phyloP scores from a whole-genome alignment of 306 rosid species.

The Arachis stenosperma region DNA sequence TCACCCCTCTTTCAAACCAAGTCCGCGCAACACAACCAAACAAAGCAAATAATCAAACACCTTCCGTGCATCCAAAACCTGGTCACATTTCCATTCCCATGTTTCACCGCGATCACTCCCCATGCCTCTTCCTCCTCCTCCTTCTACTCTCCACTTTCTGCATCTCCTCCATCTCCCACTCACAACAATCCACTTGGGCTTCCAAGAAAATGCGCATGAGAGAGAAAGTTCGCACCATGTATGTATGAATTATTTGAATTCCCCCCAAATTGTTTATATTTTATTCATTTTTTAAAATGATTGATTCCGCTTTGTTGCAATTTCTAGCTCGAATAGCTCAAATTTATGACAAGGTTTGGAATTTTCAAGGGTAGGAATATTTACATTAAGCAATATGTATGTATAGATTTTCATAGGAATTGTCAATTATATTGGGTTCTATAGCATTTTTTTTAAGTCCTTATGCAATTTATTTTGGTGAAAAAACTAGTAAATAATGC shows the following conservation, averaged over 20 bases:
- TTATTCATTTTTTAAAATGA: conserved; percentile 16
- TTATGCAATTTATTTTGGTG: too few species aligned
- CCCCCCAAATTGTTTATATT: neutral
- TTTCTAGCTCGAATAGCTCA: conserved; percentile 5
- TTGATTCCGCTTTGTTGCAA: conserved; percentile 1
- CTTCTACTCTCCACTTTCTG: conserved; percentile 47
- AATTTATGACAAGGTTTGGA: conserved; percentile 6
- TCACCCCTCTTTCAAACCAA: conserved; percentile 29
- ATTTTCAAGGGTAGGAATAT: neutral
- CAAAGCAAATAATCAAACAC: too few species aligned
- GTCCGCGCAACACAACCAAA: conserved; percentile 6
- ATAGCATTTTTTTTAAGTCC: neutral
- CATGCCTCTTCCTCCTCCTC: conserved; percentile 57
- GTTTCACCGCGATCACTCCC: conserved; percentile 44
- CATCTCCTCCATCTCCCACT: conserved; percentile 39
- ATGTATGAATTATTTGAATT: conserved; percentile 32
- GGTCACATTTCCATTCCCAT: conserved; percentile 33
- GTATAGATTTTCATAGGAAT: neutral
- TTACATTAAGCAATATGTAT: neutral
- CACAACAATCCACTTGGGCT: conserved; percentile 51
- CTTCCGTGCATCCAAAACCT: too few species aligned
- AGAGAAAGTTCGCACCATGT: conserved; percentile 90
- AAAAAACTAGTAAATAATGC: neutral
- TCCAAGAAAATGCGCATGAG: conserved; percentile 79
- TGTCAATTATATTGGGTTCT: neutral